Base-by-base conservation (phyloP, 495 filamentous ascomycete genomes). In the Cryomyces antarcticus region DNA sequence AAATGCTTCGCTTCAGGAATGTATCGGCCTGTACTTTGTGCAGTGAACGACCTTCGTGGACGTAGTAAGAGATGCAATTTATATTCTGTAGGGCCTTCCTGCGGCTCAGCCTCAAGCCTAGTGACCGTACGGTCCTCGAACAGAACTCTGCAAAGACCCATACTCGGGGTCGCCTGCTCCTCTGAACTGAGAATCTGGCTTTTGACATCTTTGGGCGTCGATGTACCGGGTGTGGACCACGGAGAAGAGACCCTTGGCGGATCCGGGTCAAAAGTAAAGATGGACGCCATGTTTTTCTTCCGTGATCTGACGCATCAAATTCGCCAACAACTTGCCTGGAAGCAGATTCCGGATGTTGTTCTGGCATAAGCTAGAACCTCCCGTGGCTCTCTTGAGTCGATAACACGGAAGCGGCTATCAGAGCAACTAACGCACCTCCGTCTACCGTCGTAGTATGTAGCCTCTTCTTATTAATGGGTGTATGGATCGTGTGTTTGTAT, bases 51-150 rank as follows among this genome's bases (percentile, higher is more conserved):
- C 56, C 86, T 69, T 46, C 89, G 69, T 30, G 82, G 76, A 31
- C 82, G 73, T 30, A 93, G 62, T 7, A 95, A 67, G n/a, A 96
- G 66, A 66, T 94, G 89, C 38, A 97, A 62, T 57, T 97, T 97
- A 62, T 96, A 97, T 61, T 96, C 89, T 5, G 78, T 89, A 30
- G 89, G 82, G 0, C 89, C 89, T 43, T 89, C 79, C 54, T 96
- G 87, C 5, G 89, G 89, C 57, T 97, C 89, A 12, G 89, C 74
- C 45, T 85, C 77, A 10, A 97, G 39, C 41, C 27, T 28, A 41
- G 7, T 7, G 37, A n/a, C 2, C 17, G 17, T 24, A 2, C 17
- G 17, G 17, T 24, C 17, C 17, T 24, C 17, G 17, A 24, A 24
- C 2, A 24, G 17, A 24, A 24, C 17, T 24, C 17, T 24, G 17